phyloP scores from a whole-genome alignment of 306 rosid genomes.

The Corylus avellana region DNA sequence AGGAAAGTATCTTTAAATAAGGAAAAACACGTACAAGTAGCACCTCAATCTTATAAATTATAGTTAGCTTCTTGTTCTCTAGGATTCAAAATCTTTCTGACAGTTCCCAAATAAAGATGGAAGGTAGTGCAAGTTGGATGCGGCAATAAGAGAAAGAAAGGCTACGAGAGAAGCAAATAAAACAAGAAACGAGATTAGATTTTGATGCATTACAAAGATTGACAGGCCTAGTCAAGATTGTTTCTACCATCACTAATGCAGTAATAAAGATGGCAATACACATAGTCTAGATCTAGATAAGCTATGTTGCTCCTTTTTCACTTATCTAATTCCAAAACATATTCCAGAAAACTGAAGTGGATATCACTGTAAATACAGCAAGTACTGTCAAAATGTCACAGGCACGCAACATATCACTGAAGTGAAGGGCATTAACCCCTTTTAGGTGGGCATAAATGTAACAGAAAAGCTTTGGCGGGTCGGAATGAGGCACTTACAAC shows the following conservation, averaged over 20 bases:
- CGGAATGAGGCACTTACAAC: constrained; percentile 70
- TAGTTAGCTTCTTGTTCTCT: constrained; percentile 1
- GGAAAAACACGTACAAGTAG: constrained; percentile 17
- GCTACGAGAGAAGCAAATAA: constrained; percentile 21
- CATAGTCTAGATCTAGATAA: neutral
- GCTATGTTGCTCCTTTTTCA: neutral
- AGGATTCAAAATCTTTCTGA: neutral
- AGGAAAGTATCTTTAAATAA: constrained; percentile 20
- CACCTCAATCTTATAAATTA: constrained; percentile 18
- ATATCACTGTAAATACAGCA: neutral
- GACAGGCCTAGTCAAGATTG: constrained; percentile 11
- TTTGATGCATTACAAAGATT: neutral
- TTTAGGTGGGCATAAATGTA: constrained; percentile 6
- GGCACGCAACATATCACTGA: neutral
- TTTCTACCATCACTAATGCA: constrained; percentile 16
- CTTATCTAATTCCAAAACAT: neutral
- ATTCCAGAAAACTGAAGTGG: neutral
- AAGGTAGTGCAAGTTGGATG: neutral
- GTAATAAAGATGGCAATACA: constrained; percentile 4
- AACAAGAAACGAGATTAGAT: constrained; percentile 13
- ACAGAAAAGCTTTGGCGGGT: constrained; percentile 7
- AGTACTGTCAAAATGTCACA: constrained; percentile 13
- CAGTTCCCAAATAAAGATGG: neutral
- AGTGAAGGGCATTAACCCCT: constrained; percentile 14
- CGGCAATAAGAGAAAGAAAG: constrained; percentile 12